These are phyloP conservation scores for Didymella sp. DNA, from an alignment of 2,329 filamentous ascomycete genomes.

Conservation along the genomic window DNA sequence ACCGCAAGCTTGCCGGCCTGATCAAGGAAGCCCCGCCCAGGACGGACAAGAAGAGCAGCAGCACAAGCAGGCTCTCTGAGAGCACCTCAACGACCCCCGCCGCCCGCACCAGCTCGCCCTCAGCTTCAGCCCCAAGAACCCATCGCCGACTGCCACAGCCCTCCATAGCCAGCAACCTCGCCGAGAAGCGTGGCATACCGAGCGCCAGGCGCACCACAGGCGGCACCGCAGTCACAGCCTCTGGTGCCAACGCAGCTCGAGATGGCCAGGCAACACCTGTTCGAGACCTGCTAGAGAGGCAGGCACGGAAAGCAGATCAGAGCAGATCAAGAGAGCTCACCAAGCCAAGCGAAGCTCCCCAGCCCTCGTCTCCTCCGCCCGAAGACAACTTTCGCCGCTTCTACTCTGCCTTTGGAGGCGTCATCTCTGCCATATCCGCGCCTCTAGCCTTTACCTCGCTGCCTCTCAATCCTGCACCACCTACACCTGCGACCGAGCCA, in stretches of 20 bases:
- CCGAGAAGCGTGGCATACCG: slow-evolving; percentile 81
- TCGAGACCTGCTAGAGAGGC: slow-evolving; percentile 43
- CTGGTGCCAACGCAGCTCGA: slow-evolving; percentile 71
- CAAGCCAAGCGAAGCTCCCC: slow-evolving; percentile 22
- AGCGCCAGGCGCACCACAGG: slow-evolving; percentile 65
- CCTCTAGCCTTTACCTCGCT: slow-evolving; percentile 92
- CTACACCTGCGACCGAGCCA: slow-evolving; percentile 38
- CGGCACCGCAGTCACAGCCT: slow-evolving; percentile 74
- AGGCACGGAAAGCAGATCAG: slow-evolving; percentile 39
- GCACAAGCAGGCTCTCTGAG: slow-evolving; percentile 1
- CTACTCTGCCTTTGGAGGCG: slow-evolving; percentile 87
- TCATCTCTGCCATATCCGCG: slow-evolving; percentile 88
- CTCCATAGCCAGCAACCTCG: slow-evolving; percentile 87
- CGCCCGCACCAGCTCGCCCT: slow-evolving; percentile 39
- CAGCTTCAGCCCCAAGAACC: slow-evolving; percentile 45
- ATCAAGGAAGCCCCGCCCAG: slow-evolving; percentile 68
- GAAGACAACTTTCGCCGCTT: slow-evolving; percentile 90
- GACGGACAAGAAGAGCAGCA: slow-evolving; percentile 31
- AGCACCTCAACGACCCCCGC: slow-evolving; percentile 26
- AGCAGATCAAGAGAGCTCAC: slow-evolving; percentile 23
- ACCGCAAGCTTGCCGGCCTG: slow-evolving; percentile 81
- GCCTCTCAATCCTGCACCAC: slow-evolving; percentile 63
- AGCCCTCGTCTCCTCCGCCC: slow-evolving; percentile 35
- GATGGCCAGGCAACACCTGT: slow-evolving; percentile 42
- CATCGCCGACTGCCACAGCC: slow-evolving; percentile 67